Percentiles rank a stretch among this genome's conserved stretches.
Evolutionary conservation across 768 basidiomycete genomes (phyloP).

Genomic region (Lanmaoa rubissima): DNA sequence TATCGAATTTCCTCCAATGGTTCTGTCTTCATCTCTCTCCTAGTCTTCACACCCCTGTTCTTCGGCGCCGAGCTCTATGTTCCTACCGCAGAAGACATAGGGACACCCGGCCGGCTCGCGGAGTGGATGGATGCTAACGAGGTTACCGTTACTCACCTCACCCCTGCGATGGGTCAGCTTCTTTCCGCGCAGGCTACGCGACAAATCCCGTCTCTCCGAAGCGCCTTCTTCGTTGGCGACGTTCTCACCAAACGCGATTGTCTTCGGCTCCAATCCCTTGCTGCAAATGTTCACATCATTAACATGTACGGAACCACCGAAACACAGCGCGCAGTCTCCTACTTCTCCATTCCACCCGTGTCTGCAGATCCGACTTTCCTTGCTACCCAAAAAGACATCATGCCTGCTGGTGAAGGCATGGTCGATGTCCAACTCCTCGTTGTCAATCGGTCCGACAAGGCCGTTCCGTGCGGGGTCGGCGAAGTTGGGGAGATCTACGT

Average conservation of each 20-base stretch:
- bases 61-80: slow-evolving; percentile 95
- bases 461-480: slow-evolving; percentile 86
- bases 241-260: slow-evolving; percentile 98
- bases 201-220: slow-evolving; percentile 81
- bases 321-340: slow-evolving; percentile 97
- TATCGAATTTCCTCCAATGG: slow-evolving; percentile 12
- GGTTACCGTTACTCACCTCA: slow-evolving; percentile 95
- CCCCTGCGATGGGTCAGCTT: slow-evolving; percentile 98
- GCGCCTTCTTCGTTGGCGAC: slow-evolving; percentile 99
- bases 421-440: slow-evolving; percentile 95
- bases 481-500: slow-evolving; percentile 99
- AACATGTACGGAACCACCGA: slow-evolving; percentile 99
- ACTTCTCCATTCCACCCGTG: slow-evolving; percentile 88
- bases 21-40: slow-evolving; percentile 3
- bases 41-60: slow-evolving; percentile 98
- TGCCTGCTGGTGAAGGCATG: slow-evolving; percentile 98
- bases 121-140: slow-evolving; percentile 96
- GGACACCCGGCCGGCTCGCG: slow-evolving; percentile 92
- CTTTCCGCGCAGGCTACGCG: slow-evolving; percentile 82
- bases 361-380: slow-evolving; percentile 86
- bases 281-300: slow-evolving; percentile 88
- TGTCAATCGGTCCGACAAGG: slow-evolving; percentile 85
- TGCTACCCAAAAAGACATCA: slow-evolving; percentile 92
- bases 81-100: slow-evolving; percentile 95
- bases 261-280: slow-evolving; percentile 87